Percentiles rank a stretch among this genome's conserved stretches.
phyloP scores from a whole-genome alignment of 352 stramenopile genomes.

The Synura sp. region DNA sequence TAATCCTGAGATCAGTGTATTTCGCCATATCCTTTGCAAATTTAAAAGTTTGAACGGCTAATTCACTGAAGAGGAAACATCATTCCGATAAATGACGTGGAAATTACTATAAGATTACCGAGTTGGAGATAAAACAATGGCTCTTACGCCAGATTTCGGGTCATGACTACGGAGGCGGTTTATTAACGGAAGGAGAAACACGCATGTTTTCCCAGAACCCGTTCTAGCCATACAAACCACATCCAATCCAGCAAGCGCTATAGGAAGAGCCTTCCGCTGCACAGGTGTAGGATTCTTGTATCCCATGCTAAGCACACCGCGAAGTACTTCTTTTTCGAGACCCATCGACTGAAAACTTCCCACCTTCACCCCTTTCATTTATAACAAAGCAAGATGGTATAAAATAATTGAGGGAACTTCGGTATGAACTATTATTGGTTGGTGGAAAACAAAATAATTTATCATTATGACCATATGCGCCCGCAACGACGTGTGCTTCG shows the following conservation, averaged over 20 bases:
- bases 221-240: constrained; percentile 97
- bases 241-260: constrained; percentile 91
- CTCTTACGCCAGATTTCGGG: constrained; percentile 66
- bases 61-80: constrained; percentile 94
- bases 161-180: constrained; percentile 91
- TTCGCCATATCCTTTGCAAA: constrained; percentile 74
- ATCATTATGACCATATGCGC: no score
- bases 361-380: no score
- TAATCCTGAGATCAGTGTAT: constrained; percentile 81
- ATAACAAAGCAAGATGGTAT: no score
- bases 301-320: constrained; percentile 77
- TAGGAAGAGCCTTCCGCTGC: constrained; percentile 94
- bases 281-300: constrained; percentile 98
- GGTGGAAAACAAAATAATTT: no score
- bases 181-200: constrained; percentile 95
- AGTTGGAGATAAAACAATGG: constrained; percentile 67
- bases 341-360: constrained; percentile 57
- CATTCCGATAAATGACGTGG: constrained; percentile 58
- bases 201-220: constrained; percentile 91
- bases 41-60: constrained; percentile 93
- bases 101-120: constrained; percentile 49
- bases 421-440: no score
- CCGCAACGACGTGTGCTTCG: no score
- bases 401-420: no score
- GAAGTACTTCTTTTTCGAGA: constrained; percentile 52